These are phyloP conservation scores for Fusarium sp. DNA, from an alignment of 2,329 filamentous ascomycete species.

Conservation along the genomic window DNA sequence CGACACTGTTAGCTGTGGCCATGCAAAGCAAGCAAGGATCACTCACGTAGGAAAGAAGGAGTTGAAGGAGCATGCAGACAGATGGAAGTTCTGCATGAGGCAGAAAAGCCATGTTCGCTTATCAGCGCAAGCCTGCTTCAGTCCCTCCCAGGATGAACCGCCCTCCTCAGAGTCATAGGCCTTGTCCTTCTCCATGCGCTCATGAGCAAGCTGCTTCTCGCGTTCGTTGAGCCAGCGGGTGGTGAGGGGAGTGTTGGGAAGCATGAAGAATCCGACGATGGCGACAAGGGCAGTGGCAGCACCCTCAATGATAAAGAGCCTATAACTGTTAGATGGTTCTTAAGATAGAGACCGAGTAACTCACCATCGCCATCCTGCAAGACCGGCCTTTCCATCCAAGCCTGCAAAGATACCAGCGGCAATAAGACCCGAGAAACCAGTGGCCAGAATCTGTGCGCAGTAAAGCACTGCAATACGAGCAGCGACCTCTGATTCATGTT, in stretches of 20 bases:
- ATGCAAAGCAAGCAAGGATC: rapidly evolving
- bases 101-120: slow-evolving; percentile 62
- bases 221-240: slow-evolving; percentile 54
- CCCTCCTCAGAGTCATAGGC: slow-evolving; percentile 54
- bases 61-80: slow-evolving; percentile 58
- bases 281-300: slow-evolving; percentile 49
- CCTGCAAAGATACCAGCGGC: slow-evolving; percentile 66
- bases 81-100: slow-evolving; percentile 65
- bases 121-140: slow-evolving; percentile 59
- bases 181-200: slow-evolving; percentile 60
- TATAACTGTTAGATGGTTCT: background rate
- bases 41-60: slow-evolving; percentile 56
- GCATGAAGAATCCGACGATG: slow-evolving; percentile 43
- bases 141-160: slow-evolving; percentile 55
- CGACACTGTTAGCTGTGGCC: background rate
- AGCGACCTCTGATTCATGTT: slow-evolving; percentile 65
- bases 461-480: slow-evolving; percentile 66
- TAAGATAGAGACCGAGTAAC: background rate
- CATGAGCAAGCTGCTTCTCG: slow-evolving; percentile 58
- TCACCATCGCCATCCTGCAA: slow-evolving; percentile 70
- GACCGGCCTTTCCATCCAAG: slow-evolving; percentile 55
- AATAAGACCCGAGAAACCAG: slow-evolving; percentile 72
- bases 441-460: slow-evolving; percentile 72
- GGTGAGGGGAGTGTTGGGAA: slow-evolving; percentile 55
- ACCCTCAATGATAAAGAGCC: slow-evolving; percentile 63